A percentile compares a stretch with the other conserved stretches of the same genome.
Conservation (phyloP, 495 filamentous ascomycete species). For the Lophiostoma macrostomum region DNA sequence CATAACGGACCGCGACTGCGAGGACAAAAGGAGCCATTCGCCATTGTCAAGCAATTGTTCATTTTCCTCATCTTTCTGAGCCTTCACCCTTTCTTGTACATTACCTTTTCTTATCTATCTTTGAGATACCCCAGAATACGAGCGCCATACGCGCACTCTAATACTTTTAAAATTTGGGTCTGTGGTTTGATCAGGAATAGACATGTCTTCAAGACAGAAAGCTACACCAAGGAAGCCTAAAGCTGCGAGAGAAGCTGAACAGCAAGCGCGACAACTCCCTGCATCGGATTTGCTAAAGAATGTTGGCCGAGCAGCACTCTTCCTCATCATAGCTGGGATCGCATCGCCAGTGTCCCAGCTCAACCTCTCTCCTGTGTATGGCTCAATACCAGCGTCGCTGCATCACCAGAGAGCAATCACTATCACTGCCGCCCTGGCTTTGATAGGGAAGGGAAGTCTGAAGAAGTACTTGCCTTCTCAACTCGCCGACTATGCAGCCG, state of each 20-base stretch:
- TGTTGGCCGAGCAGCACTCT: constrained; percentile 19
- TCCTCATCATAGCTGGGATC: constrained; percentile 68
- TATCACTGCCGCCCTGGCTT: constrained; percentile 60
- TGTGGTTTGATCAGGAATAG: not conserved
- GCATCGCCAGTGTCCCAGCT: constrained; percentile 72
- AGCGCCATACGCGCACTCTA: too few species aligned
- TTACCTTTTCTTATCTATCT: not conserved
- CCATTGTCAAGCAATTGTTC: not conserved
- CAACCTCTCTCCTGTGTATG: constrained; percentile 80
- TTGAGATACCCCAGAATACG: too few species aligned
- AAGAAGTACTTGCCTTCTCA: constrained; percentile 42
- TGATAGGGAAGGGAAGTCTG: constrained; percentile 52
- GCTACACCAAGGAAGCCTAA: constrained; percentile 30
- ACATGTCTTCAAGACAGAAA: constrained; percentile 29
- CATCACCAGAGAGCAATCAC: constrained; percentile 67
- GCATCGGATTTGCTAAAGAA: constrained; percentile 20
- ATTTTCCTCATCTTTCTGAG: not conserved
- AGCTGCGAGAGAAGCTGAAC: constrained; percentile 27
- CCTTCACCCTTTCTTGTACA: not conserved
- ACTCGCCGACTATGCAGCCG: constrained; percentile 53
- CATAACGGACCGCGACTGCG: constrained; percentile 4
- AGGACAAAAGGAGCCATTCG: not conserved
- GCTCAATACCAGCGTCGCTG: constrained; percentile 67
- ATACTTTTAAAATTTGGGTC: not conserved
- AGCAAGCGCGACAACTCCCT: constrained; percentile 23